Conservation (phyloP, 2,329 filamentous ascomycete genomes). For the Neoarthrinium moseri region DNA sequence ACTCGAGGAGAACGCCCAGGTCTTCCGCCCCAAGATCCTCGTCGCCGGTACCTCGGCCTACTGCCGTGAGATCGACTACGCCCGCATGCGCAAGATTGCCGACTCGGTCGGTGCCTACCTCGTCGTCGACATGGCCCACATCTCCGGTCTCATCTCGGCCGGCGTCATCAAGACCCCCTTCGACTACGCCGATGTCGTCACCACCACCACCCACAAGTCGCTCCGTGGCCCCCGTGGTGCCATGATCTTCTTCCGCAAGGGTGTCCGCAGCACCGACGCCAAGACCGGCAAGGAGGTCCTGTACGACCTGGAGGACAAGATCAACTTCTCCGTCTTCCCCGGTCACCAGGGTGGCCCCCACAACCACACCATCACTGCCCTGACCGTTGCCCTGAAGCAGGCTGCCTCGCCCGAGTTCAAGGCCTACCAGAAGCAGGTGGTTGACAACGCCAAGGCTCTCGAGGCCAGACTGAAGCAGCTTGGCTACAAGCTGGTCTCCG, state of each 20-base stretch:
- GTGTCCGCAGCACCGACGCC: conserved; percentile 82
- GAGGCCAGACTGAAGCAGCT: conserved; percentile 81
- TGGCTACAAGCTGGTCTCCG: conserved; percentile 91
- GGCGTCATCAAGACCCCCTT: conserved; percentile 94
- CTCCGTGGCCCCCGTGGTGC: conserved; percentile 95
- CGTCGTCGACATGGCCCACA: conserved; percentile 97
- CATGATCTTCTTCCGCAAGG: conserved; percentile 99
- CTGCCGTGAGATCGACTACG: conserved; percentile 96
- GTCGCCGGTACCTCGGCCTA: conserved; percentile 97
- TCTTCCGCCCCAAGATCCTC: conserved; percentile 95
- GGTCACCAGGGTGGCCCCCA: conserved; percentile 98
- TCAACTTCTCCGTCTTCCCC: conserved; percentile 99
- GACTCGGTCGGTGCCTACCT: conserved; percentile 93
- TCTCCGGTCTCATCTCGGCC: conserved; percentile 91
- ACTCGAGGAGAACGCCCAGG: conserved; percentile 82
- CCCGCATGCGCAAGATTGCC: conserved; percentile 92
- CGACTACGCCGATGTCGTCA: conserved; percentile 90
- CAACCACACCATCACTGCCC: conserved; percentile 98
- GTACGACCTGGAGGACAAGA: conserved; percentile 92
- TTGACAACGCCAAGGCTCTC: conserved; percentile 90
- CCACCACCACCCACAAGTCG: conserved; percentile 98
- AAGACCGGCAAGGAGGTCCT: conserved; percentile 88
- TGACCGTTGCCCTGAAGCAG: conserved; percentile 94
- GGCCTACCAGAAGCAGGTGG: conserved; percentile 88
- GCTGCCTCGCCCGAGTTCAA: conserved; percentile 88